Evolutionary conservation across 1,284 basidiomycete species (phyloP).

Genomic region (Apiotrichum akiyoshidainum): DNA sequence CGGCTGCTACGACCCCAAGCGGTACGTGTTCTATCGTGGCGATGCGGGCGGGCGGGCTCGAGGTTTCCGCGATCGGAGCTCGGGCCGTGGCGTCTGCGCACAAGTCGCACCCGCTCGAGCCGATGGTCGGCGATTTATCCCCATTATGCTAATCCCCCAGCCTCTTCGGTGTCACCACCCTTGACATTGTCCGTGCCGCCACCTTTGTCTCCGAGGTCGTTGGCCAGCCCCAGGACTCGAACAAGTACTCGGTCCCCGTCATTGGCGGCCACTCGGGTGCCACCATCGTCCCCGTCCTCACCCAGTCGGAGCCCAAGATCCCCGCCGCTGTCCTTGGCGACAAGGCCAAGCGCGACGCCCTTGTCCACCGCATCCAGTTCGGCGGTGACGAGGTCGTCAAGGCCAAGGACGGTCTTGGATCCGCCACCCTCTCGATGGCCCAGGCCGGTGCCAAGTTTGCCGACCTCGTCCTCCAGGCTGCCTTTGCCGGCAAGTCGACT

Average conservation of each 20-base stretch:
- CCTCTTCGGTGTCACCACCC: constrained; percentile 82
- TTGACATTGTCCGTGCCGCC: constrained; percentile 92
- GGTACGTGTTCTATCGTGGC: constrained; percentile 34
- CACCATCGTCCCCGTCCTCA: constrained; percentile 93
- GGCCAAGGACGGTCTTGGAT: constrained; percentile 72
- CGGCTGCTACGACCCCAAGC: constrained; percentile 84
- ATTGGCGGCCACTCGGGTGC: constrained; percentile 94
- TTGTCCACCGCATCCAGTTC: constrained; percentile 84
- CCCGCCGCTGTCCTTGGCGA: constrained; percentile 52
- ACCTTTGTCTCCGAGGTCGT: constrained; percentile 81
- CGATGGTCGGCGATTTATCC: background rate
- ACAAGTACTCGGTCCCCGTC: constrained; percentile 73
- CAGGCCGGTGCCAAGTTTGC: constrained; percentile 89
- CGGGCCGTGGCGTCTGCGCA: background rate
- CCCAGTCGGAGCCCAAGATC: constrained; percentile 61
- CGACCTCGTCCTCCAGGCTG: constrained; percentile 72
- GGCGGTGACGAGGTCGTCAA: constrained; percentile 75
- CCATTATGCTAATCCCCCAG: constrained; percentile 22
- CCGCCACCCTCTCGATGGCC: constrained; percentile 90
- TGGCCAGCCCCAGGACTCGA: constrained; percentile 61
- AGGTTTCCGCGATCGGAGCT: too few species aligned
- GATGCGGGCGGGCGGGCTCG: background rate
- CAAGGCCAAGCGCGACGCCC: constrained; percentile 60
- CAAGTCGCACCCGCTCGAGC: background rate
- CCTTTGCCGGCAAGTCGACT: constrained; percentile 77